Base-by-base conservation (phyloP, 352 stramenopile species). In the Elongisporangium anandrum region DNA sequence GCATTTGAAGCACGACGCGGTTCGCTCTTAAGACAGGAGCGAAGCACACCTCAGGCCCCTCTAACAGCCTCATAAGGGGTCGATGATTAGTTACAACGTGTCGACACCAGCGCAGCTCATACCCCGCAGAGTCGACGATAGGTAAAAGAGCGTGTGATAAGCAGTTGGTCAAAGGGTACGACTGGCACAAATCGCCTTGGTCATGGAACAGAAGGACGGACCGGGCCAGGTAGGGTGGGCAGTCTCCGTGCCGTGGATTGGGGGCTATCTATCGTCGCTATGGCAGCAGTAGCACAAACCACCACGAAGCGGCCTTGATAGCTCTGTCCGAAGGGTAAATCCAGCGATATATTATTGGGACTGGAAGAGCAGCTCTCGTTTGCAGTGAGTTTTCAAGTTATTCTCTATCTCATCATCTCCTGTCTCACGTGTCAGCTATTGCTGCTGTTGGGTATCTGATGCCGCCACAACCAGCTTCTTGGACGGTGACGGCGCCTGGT, bases 11-110 rank as follows among this genome's bases (percentile, higher is more conserved):
- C 75, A 89, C 17, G 52, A 3, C n/a, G n/a, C 39, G n/a, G 50
- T 57, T 34, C 63, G 39, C 1, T 34, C 7, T 34, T 34, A 7
- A 87, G 63, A 49, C 79, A 87, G 9, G 77, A 87, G 2, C 75
- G 75, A 47, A 89, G 59, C 15, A 86, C 78, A 2, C 73, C 73
- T 0, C 72, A 22, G 2, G 62, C 48, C 0, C 75, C 79, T 4
- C 70, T 77, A n/a, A 83, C 55, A 5, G 75, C 78, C 60, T 88
- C 79, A 48, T 77, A 89, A 0, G n/a, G 77, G 67, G 51, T 89
- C 71, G 19, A 87, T 73, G 54, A 73, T 75, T 48, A 86, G 77
- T 12, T 73, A 57, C 13, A 81, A 62, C n/a, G 45, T 68, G 50
- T 47, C 65, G 12, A 56, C 48, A 13, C 34, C 66, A 24, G 59